Evolutionary conservation across 768 basidiomycete species (phyloP), one percentile per base, ranked within the genome.

Genomic region (Ephemerocybe angulata): DNA sequence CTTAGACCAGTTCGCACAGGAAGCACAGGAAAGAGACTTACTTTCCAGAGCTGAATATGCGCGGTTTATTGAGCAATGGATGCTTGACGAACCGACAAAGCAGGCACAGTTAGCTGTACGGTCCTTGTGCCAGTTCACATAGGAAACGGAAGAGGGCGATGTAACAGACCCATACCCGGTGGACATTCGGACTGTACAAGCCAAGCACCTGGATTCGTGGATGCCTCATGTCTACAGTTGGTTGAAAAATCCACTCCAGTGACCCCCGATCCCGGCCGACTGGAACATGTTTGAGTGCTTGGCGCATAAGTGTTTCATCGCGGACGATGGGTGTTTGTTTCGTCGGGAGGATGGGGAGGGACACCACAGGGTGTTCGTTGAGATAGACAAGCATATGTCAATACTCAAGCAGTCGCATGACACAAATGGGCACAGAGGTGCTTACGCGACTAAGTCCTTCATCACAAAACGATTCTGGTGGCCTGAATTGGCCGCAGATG

Each of bases 381-480:
- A n/a, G n/a, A n/a, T n/a, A n/a, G n/a, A n/a, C n/a, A 19, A 62
- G 10, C 15, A 64, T 5, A 60, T 60, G 46, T 57, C 50, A 21
- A 64, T 69, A 49, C 22, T 70, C 48, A 30, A 29, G 37, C 47
- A 48, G 0, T 57, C 58, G 2, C 69, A 69, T 52, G 58, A 71
- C 24, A 22, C 41, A 10, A 24, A 67, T 6, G 69, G 66, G 43
- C 66, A 71, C 52, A 55, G 62, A 52, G 65, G 65, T 2, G 52
- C 57, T 19, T 66, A 54, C 33, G 58, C 65, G 0, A 69, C 64
- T 0, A 53, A 37, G 2, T 6, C 50, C 0, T 19, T 65, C 2
- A 40, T 71, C 0, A 24, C 52, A 4, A 46, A 63, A 38, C 13
- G 62, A 0, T 69, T 69, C 44, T 71, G 66, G 67, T 71, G 68